Conservation (phyloP, 2,329 filamentous ascomycete species). For the Cladophialophora exuberans region DNA sequence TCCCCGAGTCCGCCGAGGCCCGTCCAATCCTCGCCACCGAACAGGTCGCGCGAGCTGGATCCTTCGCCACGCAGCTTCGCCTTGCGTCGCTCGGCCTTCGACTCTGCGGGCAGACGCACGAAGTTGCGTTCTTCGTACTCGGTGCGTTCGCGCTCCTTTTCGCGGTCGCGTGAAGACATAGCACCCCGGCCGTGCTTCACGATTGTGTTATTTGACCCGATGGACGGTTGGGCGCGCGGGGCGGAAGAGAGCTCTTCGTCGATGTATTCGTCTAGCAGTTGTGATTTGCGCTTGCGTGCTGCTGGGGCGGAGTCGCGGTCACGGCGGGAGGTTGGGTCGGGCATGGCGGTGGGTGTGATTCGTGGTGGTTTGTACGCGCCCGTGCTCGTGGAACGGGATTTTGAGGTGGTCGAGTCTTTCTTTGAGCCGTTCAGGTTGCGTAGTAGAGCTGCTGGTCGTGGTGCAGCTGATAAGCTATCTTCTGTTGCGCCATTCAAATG, state of each 20-base stretch:
- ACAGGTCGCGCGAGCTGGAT: constrained; percentile 59
- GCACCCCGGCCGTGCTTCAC: constrained; percentile 74
- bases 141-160: constrained; percentile 74
- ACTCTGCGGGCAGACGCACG: constrained; percentile 78
- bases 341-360: constrained; percentile 85
- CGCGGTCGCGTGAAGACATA: constrained; percentile 76
- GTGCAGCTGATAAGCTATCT: constrained; percentile 18
- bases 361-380: constrained; percentile 86
- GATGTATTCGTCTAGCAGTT: constrained; percentile 90
- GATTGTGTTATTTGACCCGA: constrained; percentile 77
- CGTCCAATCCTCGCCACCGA: constrained; percentile 93
- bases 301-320: constrained; percentile 63
- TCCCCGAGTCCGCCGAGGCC: constrained; percentile 83
- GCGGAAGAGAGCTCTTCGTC: constrained; percentile 79
- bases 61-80: constrained; percentile 47
- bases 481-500: constrained; percentile 66
- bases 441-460: constrained; percentile 22
- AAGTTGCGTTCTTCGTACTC: constrained; percentile 95
- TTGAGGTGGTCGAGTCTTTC: constrained; percentile 4
- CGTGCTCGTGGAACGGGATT: constrained; percentile 38
- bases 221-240: constrained; percentile 82
- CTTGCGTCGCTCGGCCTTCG: constrained; percentile 80
- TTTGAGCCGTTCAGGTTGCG: constrained; percentile 14
- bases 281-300: constrained; percentile 68
- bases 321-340: constrained; percentile 55